Conservation (phyloP, 345 rosid species). For the Eucalyptus regnans region DNA sequence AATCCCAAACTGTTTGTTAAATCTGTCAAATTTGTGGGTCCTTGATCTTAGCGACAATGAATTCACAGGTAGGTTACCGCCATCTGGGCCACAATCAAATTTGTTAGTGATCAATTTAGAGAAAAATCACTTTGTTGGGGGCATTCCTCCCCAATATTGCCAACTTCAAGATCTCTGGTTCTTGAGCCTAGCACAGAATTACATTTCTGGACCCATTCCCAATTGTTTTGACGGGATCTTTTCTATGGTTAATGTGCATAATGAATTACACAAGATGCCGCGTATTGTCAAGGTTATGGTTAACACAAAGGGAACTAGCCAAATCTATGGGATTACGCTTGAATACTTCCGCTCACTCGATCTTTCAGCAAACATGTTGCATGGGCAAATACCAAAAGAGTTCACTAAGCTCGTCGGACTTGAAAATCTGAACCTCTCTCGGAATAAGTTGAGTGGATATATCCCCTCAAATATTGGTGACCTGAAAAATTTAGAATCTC, state of each 20-base stretch:
- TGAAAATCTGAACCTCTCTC: neutral
- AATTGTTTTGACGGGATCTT: neutral
- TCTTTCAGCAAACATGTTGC: neutral
- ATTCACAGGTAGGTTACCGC: neutral
- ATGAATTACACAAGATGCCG: too few species aligned
- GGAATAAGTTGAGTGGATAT: neutral
- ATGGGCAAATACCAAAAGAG: neutral
- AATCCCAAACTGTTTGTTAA: neutral
- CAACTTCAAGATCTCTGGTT: neutral
- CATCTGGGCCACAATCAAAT: neutral
- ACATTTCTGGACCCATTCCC: neutral
- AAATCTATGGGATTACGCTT: neutral
- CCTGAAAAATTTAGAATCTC: neutral
- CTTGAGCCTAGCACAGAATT: neutral
- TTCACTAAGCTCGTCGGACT: neutral
- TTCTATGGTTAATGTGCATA: neutral
- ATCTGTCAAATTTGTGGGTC: accelerated
- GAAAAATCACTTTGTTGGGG: neutral
- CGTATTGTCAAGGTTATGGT: neutral
- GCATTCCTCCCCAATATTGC: neutral
- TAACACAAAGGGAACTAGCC: neutral
- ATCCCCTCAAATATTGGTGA: neutral
- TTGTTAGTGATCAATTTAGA: neutral
- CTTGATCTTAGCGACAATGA: neutral
- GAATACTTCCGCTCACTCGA: neutral